Evolutionary conservation across 1,284 basidiomycete species (phyloP), one percentile per base, ranked within the genome.

Genomic region (Schizophyllum amplum): DNA sequence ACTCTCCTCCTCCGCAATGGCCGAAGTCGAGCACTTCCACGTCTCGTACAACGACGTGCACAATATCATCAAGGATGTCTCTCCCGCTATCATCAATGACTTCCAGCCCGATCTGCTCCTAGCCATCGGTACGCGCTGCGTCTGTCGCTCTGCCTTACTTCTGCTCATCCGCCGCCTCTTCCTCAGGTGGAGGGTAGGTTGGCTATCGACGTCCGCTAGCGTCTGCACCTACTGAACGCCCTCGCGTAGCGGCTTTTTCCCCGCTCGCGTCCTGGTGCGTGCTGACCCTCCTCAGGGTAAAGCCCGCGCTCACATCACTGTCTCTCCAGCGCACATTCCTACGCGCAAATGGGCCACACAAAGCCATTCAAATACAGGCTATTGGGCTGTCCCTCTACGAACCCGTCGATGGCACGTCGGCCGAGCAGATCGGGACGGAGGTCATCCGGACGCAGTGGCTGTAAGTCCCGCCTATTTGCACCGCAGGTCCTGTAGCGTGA

Each of bases 371-470:
- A 55, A 96, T 97, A 63, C 85, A 87, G 71, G 94, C 94, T 1
- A 95, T 98, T 62, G 94, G 94, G 1, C 80, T 98, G 27, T 94
- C 92, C 2, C 78, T 98, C 4, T 98, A 98, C 66, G 94, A 98
- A 69, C 82, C 87, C 24, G 74, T 95, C 13, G 86, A 88, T 6
- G 90, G 86, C 22, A 80, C 81, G 21, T 85, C 84, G 7, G 85
- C 76, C 48, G 87, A 95, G 67, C 83, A 87, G 67, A 80, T 93
- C 58, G 92, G 92, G 26, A 83, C 77, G 58, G 86, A 95, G 70
- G 91, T 97, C 59, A 77, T 94, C 63, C 81, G 93, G 56, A 96
- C 92, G 7, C 94, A 97, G 70, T 97, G 94, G 94, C 80, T 83
- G 90, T 94, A 68, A 72, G 90, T 53, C 53, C 23, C 21, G 53